Base-by-base conservation (phyloP, 1,284 basidiomycete species). In the Austroboletus niveus region DNA sequence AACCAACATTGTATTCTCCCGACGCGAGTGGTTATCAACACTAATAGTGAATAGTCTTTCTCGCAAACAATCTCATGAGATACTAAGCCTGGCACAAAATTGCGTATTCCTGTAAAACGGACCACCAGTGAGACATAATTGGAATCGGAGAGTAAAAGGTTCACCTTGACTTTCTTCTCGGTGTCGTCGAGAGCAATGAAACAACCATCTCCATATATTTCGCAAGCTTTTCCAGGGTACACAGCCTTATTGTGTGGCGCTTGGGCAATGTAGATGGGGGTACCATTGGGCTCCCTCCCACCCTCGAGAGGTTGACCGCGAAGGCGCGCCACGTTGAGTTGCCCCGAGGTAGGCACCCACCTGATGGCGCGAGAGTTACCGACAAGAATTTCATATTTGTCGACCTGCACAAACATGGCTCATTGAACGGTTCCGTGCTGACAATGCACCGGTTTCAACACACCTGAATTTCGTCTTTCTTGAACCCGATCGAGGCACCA, bases 381-480 rank as follows among this genome's bases (percentile, higher is more conserved):
- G n/a, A 88, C 69, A 30, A 89, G 80, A 41, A 89, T 75, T 60
- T 88, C 85, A 59, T 80, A 88, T 42, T 72, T 75, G 27, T 74
- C 75, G 43, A 82, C 47, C 86, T 87, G 54, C 20, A 46, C 44
- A 11, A 48, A 12, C 40, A 31, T 52, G 39, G 36, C 22, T 15
- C n/a, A 45, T 42, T 31, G 17, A 31, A 40, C 14, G 14, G 36
- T 17, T 38, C 8, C 11, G n/a, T 8, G 17, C 10, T 32, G 9
- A 35, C n/a, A 35, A 38, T n/a, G 17, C 34, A 38, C 32, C 42
- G 35, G 24, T 22, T 50, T 45, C 40, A 24, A 66, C 76, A 40
- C 68, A 84, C 85, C 15, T 84, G 74, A 45, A 80, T 71, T 60
- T 84, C 83, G 4, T 82, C 72, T 56, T 79, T 70, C 39, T 68